These are phyloP conservation scores for Peronosclerospora sorghi DNA, from an alignment of 352 stramenopile species.

Conservation along the genomic window DNA sequence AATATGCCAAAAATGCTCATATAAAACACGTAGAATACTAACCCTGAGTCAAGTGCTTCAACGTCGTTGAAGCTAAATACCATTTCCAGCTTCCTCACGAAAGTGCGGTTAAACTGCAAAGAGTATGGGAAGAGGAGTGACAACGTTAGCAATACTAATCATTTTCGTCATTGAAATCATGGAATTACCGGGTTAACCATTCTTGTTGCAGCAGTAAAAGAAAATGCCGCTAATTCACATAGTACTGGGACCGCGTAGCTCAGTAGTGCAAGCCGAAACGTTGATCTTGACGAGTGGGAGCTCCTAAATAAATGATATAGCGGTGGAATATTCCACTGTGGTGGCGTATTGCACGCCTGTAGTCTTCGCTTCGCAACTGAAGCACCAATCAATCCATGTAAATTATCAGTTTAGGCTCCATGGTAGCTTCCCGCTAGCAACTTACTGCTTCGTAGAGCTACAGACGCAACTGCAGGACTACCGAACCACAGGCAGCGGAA, in stretches of 20 bases:
- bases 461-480: conserved; percentile 52
- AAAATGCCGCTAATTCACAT: conserved; percentile 76
- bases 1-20: conserved; percentile 70
- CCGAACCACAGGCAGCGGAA: conserved; percentile 61
- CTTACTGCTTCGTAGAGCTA: conserved; percentile 68
- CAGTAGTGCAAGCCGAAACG: conserved; percentile 59
- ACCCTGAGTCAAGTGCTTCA: conserved; percentile 69
- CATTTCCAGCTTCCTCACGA: conserved; percentile 78
- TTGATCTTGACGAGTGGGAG: conserved; percentile 61
- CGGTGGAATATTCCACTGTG: conserved; percentile 77
- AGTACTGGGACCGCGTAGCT: conserved; percentile 78
- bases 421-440: background rate
- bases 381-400: background rate
- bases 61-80: conserved; percentile 85
- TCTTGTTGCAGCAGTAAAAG: conserved; percentile 74
- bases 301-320: conserved; percentile 75
- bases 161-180: background rate
- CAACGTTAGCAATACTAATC: conserved; percentile 1
- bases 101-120: conserved; percentile 72
- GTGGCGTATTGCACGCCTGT: conserved; percentile 65
- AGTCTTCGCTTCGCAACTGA: conserved; percentile 57
- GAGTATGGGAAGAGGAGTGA: conserved; percentile 1
- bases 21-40: conserved; percentile 86
- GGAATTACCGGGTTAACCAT: conserved; percentile 79
- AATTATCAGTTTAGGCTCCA: too few species aligned